Conservation (phyloP, 2,329 filamentous ascomycete species). For the Lecanicillium sp. region DNA sequence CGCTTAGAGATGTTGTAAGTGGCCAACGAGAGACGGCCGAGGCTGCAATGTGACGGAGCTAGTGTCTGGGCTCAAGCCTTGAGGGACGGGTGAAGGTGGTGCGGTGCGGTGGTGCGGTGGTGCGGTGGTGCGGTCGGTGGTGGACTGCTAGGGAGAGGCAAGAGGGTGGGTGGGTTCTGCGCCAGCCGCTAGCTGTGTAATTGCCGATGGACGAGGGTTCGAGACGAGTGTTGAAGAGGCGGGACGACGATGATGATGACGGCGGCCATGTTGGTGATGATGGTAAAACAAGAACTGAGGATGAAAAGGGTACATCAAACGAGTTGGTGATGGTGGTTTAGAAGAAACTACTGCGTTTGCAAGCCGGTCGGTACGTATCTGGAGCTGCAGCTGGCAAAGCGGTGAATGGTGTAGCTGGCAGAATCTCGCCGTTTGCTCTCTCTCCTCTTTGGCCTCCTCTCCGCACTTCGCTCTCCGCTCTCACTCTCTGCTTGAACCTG, state of each 20-base stretch:
- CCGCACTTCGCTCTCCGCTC: background rate
- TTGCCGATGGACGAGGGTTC: background rate
- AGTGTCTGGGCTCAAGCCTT: constrained; percentile 6
- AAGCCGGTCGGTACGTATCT: background rate
- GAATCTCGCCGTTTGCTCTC: background rate
- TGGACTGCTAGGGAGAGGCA: too few relatives aligned
- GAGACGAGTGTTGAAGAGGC: background rate
- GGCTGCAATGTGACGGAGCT: constrained; percentile 13
- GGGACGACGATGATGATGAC: background rate
- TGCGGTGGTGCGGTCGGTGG: too few relatives aligned
- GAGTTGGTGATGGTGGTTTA: background rate
- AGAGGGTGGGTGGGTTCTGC: background rate
- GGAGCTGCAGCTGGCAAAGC: constrained; percentile 1
- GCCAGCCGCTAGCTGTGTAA: background rate
- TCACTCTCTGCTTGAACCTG: background rate
- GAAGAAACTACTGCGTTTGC: background rate
- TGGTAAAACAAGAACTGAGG: constrained; percentile 1
- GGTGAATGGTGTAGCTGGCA: background rate
- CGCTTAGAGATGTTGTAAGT: constrained; percentile 19
- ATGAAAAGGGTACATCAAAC: background rate
- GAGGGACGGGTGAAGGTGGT: background rate
- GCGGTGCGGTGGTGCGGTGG: background rate
- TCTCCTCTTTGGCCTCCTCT: too few relatives aligned
- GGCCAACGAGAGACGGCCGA: constrained; percentile 14
- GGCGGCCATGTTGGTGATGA: background rate